Percentiles rank a stretch among this genome's conserved stretches.
phyloP scores from a whole-genome alignment of 2,329 filamentous ascomycete species.

The Neofusicoccum sp. region DNA sequence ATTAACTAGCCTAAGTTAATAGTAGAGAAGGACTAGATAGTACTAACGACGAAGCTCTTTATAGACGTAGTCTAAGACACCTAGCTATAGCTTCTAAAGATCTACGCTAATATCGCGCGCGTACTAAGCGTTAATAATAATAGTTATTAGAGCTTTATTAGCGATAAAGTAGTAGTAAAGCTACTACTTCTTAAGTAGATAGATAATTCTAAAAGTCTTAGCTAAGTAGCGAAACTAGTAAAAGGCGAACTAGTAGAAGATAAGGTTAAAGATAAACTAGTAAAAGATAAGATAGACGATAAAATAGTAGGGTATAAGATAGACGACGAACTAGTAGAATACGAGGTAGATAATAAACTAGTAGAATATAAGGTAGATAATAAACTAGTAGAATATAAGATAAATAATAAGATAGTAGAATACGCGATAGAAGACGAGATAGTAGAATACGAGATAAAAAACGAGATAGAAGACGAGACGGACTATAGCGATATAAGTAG shows the following conservation, averaged over 20 bases:
- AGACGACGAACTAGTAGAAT: background rate
- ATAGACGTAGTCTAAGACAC: background rate
- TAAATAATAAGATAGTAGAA: too few relatives aligned
- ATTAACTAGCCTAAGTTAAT: background rate
- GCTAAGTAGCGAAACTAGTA: too few relatives aligned
- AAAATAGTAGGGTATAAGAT: background rate
- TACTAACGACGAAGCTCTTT: background rate
- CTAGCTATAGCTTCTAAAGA: background rate
- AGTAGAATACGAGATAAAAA: background rate
- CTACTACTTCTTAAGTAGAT: background rate
- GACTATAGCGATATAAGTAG: too few relatives aligned
- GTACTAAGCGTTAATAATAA: too few relatives aligned
- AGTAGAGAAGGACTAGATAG: background rate
- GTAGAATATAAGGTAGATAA: too few relatives aligned
- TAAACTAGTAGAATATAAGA: background rate
- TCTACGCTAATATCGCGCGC: too few relatives aligned
- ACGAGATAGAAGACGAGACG: too few relatives aligned
- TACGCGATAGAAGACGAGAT: too few relatives aligned
- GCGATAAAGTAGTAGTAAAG: background rate
- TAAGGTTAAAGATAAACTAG: too few relatives aligned
- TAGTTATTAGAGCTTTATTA: background rate
- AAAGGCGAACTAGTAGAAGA: too few relatives aligned
- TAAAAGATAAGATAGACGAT: background rate
- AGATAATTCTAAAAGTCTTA: background rate
- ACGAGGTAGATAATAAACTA: too few relatives aligned